phyloP scores from a whole-genome alignment of 169 alveolate species.

The Eimeria mitis region DNA sequence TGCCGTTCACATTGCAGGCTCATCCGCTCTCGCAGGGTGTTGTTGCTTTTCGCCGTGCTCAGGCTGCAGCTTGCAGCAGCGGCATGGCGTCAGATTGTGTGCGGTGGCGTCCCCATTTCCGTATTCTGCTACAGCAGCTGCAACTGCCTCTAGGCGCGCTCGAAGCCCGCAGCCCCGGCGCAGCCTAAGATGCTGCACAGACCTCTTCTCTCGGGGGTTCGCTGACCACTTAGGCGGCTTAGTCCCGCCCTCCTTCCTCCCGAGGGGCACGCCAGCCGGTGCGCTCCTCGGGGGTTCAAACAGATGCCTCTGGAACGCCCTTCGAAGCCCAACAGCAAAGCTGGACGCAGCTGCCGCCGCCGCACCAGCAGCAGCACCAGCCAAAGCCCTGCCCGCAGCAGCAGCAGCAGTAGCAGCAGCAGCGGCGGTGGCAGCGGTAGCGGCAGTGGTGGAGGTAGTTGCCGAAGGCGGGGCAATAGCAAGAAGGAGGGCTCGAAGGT shows the following conservation, averaged over 20 bases:
- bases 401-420: constrained; percentile 8
- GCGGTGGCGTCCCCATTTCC: neutral
- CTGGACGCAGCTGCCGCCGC: constrained; percentile 17
- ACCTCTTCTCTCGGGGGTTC: constrained; percentile 13
- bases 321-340: constrained; percentile 3
- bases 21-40: neutral
- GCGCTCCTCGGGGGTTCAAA: constrained; percentile 41
- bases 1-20: neutral
- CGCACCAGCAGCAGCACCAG: constrained; percentile 30
- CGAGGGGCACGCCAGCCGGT: constrained; percentile 32
- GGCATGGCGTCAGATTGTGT: constrained; percentile 9
- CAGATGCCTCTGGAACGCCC: constrained; percentile 20
- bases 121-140: constrained; percentile 29
- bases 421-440: neutral
- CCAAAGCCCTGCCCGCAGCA: constrained; percentile 28
- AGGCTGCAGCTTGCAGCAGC: constrained; percentile 61
- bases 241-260: constrained; percentile 49
- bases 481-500: neutral
- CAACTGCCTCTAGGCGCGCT: neutral
- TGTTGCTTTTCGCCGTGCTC: neutral
- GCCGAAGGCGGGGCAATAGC: neutral
- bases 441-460: neutral
- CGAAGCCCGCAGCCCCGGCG: neutral
- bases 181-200: constrained; percentile 24
- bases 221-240: constrained; percentile 66